Evolutionary conservation across 1,284 basidiomycete species (phyloP).

Genomic region (Heterobasidion irregulare): DNA sequence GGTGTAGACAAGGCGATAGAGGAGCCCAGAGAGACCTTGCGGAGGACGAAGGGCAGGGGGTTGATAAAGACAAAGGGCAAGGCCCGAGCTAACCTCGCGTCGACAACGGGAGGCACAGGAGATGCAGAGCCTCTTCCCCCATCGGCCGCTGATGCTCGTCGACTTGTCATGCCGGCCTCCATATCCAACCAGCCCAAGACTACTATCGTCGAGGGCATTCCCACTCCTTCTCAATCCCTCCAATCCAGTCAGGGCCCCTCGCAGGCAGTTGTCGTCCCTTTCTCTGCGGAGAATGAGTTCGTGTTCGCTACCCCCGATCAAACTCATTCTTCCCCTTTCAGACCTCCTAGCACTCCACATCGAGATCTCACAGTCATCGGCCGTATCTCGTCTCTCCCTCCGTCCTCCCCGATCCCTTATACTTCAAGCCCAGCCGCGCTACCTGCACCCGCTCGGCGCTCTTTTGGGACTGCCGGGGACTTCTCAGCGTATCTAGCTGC

Average conservation of each 20-base stretch:
- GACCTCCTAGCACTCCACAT: conserved; percentile 3
- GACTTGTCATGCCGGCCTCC: not conserved
- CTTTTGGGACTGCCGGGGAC: not conserved
- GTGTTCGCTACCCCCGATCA: conserved; percentile 1
- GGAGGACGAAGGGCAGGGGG: not conserved
- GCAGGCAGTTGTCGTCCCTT: not conserved
- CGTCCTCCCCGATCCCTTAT: conserved; percentile 10
- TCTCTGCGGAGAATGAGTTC: not conserved
- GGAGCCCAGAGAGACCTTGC: not conserved
- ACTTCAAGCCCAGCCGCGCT: conserved; percentile 7
- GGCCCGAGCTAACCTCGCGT: not conserved
- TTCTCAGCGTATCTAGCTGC: not conserved
- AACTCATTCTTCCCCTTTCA: conserved; percentile 5
- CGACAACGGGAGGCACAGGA: not conserved
- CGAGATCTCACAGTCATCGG: not conserved
- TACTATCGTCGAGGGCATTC: not conserved
- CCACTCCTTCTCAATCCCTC: not conserved
- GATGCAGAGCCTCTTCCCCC: not conserved
- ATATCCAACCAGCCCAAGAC: not conserved
- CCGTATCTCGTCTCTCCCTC: conserved; percentile 6
- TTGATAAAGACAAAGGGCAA: not conserved
- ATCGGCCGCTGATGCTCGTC: not conserved
- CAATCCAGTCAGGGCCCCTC: not conserved
- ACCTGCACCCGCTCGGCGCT: not conserved
- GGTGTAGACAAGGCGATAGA: not conserved